Conservation (phyloP, 352 stramenopile genomes). For the Phytopythium helicoides region DNA sequence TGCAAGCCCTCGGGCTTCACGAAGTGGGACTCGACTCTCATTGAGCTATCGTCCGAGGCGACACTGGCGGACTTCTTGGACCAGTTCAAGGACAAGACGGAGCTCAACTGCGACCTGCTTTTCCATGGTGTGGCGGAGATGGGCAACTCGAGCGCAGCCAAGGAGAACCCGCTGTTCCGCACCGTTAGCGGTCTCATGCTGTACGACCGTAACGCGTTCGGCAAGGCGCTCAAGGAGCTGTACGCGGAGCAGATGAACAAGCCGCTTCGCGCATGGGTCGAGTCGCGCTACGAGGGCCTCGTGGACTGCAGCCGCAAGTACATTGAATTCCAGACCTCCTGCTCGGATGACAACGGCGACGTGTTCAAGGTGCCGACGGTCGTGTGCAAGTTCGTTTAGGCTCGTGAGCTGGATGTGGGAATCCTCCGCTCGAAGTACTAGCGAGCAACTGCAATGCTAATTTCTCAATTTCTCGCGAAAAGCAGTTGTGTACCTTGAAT, state of each 20-base stretch:
- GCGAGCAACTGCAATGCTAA: no score
- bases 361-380: conserved; percentile 86
- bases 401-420: background rate
- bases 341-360: conserved; percentile 78
- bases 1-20: conserved; percentile 88
- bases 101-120: conserved; percentile 79
- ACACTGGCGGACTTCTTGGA: conserved; percentile 69
- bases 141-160: conserved; percentile 43
- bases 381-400: conserved; percentile 80
- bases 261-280: conserved; percentile 62
- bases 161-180: conserved; percentile 64
- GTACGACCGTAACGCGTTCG: conserved; percentile 82
- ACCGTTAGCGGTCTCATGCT: conserved; percentile 81
- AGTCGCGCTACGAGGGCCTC: conserved; percentile 77
- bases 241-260: conserved; percentile 60
- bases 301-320: conserved; percentile 83
- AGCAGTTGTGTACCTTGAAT: no score
- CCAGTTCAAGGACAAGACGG: conserved; percentile 64
- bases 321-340: conserved; percentile 82
- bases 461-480: background rate
- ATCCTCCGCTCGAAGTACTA: background rate
- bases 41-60: conserved; percentile 62
- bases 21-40: conserved; percentile 90
- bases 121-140: conserved; percentile 80
- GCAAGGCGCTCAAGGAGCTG: conserved; percentile 66